Base-by-base conservation (phyloP, 805 yeast species). In the Osmozyma mogii region DNA sequence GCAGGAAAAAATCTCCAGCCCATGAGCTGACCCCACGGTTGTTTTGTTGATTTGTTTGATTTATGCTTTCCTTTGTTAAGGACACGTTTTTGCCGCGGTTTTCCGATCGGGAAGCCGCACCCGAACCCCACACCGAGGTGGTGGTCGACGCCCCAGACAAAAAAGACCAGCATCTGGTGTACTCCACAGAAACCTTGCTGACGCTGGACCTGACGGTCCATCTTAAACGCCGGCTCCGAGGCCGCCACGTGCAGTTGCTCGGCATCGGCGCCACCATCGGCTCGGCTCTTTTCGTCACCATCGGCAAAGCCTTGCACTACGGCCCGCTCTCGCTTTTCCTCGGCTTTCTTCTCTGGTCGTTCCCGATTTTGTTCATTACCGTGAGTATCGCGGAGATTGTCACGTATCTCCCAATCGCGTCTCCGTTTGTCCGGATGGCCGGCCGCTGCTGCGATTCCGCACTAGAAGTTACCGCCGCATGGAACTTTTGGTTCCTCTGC, bases 221-320 rank as follows among this genome's bases (percentile, higher is more conserved):
- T 6, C 40, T 55, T 11, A 61, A 52, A 27, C 40, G 89, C 26
- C 64, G 65, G 17, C 59, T 82, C 32, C 57, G 65, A 36, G 73
- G 76, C 30, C 62, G 94, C 35, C 95, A 85, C 56, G 75, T 84
- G 15, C 85, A 82, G 45, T 63, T 84, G 30, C 75, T 84, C 37
- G 81, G 84, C 9, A 77, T 84, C 15, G 85, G 89, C 12, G 92
- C 89, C 30, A 78, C 84, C 22, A 79, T 83, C 40, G 94, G 94
- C 22, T 78, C 89, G 2, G 89, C 83, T 6, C 57, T 83, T 5
- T 83, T 83, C 41, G 85, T 81, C 4, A 70, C 84, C 15, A 78
- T 80, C 32, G 87, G 87, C 9, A 54, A 63, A 27, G 81, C 75
- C 1, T 55, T 84, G 17, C 61, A 68, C 17, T 61, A 67, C 25